Evolutionary conservation across 2,329 filamentous ascomycete genomes (phyloP).

Genomic region (Hymenotorrendiella dingleyae): DNA sequence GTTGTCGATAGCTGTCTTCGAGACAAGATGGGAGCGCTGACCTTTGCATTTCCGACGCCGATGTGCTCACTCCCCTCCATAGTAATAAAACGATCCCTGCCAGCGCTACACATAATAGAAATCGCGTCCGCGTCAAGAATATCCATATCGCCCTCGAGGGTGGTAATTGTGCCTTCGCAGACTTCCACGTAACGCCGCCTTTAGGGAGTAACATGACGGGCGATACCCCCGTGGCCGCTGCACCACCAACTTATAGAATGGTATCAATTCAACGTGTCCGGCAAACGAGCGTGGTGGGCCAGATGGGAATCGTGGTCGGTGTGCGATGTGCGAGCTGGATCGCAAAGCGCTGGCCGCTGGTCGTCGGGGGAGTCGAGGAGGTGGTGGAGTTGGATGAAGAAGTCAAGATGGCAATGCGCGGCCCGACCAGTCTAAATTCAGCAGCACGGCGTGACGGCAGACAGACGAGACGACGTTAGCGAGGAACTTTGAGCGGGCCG

Average conservation of each 20-base stretch:
- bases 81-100: slow-evolving; percentile 68
- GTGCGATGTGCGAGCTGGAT: slow-evolving; percentile 11
- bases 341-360: slow-evolving; percentile 15
- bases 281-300: slow-evolving; percentile 7
- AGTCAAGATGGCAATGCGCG: no score
- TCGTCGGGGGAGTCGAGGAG: slow-evolving; percentile 4
- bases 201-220: slow-evolving; percentile 80
- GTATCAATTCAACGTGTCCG: slow-evolving; percentile 24
- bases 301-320: not conserved
- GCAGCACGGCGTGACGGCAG: no score
- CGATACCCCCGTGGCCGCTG: slow-evolving; percentile 36
- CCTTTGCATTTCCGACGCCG: slow-evolving; percentile 87
- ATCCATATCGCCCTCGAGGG: slow-evolving; percentile 66
- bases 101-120: slow-evolving; percentile 67
- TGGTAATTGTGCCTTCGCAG: slow-evolving; percentile 72
- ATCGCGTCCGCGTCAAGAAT: slow-evolving; percentile 69
- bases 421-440: no score
- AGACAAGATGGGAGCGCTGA: slow-evolving; percentile 34
- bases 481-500: no score
- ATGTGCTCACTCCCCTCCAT: slow-evolving; percentile 80
- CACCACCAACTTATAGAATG: slow-evolving; percentile 34
- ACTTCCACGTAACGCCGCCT: slow-evolving; percentile 89
- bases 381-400: slow-evolving; percentile 13
- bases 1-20: slow-evolving; percentile 6
- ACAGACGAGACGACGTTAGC: slow-evolving; percentile 1